Evolutionary conservation across 257 asterid genomes (phyloP).

Genomic region (Solanum appendiculatum): DNA sequence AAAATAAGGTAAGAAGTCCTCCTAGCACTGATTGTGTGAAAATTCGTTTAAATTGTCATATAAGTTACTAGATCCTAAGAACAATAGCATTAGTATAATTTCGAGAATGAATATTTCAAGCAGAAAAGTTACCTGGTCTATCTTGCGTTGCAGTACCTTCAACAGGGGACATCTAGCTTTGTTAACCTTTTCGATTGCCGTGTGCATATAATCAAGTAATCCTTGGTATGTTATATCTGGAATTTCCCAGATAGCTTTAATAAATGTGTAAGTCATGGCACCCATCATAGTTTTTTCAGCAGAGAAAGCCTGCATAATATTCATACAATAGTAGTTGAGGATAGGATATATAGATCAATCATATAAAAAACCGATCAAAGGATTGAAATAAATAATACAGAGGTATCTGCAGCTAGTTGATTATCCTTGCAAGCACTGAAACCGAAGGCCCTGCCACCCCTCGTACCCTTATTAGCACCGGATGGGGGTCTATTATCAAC

Average conservation of each 20-base stretch:
- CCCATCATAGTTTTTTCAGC: constrained; percentile 31
- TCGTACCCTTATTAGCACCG: constrained; percentile 35
- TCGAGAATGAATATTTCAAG: neutral
- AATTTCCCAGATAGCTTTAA: constrained; percentile 33
- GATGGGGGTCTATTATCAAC: constrained; percentile 36
- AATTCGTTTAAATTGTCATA: neutral
- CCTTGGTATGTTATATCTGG: constrained; percentile 29
- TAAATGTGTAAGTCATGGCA: constrained; percentile 59
- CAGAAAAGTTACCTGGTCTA: constrained; percentile 43
- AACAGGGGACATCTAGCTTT: constrained; percentile 17
- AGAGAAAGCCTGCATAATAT: constrained; percentile 36
- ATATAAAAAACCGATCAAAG: neutral
- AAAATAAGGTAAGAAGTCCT: neutral
- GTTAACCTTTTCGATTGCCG: constrained; percentile 28
- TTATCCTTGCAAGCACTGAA: constrained; percentile 77
- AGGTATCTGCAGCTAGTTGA: constrained; percentile 68
- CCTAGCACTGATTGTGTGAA: neutral
- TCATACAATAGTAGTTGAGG: neutral
- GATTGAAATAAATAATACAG: constrained; percentile 24
- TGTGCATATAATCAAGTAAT: constrained; percentile 31
- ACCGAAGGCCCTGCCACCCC: constrained; percentile 59
- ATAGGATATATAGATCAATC: neutral
- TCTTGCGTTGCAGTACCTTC: constrained; percentile 36
- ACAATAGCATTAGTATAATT: neutral
- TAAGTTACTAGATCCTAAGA: neutral